phyloP scores from a whole-genome alignment of 192 early-diverging fungal genomes.

The Coemansia asiatica region DNA sequence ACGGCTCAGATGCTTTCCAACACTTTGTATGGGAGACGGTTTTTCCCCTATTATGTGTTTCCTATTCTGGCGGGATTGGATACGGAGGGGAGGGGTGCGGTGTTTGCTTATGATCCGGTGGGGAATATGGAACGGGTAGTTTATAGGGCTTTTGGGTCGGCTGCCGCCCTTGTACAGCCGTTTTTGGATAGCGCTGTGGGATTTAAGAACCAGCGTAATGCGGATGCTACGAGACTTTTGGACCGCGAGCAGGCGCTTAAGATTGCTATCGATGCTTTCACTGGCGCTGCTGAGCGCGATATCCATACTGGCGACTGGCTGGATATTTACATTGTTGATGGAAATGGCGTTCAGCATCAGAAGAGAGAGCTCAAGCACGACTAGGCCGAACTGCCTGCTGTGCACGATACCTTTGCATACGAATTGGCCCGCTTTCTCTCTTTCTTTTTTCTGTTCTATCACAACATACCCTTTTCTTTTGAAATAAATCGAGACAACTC shows the following conservation, averaged over 20 bases:
- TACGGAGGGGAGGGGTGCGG: conserved; percentile 82
- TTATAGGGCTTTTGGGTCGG: conserved; percentile 80
- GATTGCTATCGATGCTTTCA: conserved; percentile 94
- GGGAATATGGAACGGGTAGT: conserved; percentile 82
- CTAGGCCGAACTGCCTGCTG: too few relatives aligned
- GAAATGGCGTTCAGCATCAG: conserved; percentile 72
- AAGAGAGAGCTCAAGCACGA: conserved; percentile 86
- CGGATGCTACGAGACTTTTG: conserved; percentile 12
- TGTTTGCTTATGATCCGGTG: conserved; percentile 91
- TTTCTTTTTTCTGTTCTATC: conserved; percentile 3
- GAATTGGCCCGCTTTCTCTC: not conserved
- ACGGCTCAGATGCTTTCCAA: conserved; percentile 93
- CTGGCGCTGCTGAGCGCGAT: conserved; percentile 94
- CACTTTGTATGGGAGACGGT: conserved; percentile 87
- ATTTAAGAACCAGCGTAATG: conserved; percentile 65
- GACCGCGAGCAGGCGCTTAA: conserved; percentile 58
- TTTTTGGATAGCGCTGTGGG: conserved; percentile 95
- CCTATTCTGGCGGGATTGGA: conserved; percentile 89
- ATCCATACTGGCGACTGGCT: conserved; percentile 97
- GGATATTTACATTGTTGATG: conserved; percentile 86
- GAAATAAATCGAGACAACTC: not conserved
- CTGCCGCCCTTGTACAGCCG: conserved; percentile 89
- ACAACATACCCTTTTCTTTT: not conserved
- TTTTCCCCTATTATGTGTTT: conserved; percentile 96
- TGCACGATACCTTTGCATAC: too few relatives aligned